These are phyloP conservation scores for Pugionium cornutum DNA, from an alignment of 345 rosid species.

Conservation along the genomic window DNA sequence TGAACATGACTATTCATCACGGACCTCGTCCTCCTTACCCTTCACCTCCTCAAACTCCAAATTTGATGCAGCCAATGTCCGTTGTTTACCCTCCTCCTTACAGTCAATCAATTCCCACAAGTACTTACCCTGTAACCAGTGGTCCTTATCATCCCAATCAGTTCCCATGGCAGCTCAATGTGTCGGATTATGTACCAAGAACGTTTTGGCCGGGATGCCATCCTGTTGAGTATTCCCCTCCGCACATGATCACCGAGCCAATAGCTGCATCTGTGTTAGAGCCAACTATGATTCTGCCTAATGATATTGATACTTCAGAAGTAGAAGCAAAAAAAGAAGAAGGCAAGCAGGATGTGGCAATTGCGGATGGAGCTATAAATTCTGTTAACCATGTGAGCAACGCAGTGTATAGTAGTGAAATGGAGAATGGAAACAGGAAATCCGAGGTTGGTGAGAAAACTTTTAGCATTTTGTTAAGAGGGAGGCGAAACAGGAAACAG, in stretches of 20 bases:
- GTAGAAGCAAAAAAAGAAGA: constrained; percentile 46
- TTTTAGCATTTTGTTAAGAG: constrained; percentile 85
- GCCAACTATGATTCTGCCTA: constrained; percentile 50
- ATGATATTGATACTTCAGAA: constrained; percentile 51
- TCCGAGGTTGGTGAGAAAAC: constrained; percentile 66
- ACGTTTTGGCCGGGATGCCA: constrained; percentile 77
- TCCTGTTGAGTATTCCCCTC: constrained; percentile 65
- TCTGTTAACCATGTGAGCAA: constrained; percentile 34
- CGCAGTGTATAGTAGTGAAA: constrained; percentile 43
- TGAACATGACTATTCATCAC: constrained; percentile 83
- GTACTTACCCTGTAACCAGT: constrained; percentile 72
- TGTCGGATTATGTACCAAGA: constrained; percentile 68
- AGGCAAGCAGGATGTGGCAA: constrained; percentile 38
- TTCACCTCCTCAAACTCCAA: constrained; percentile 88
- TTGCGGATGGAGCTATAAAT: constrained; percentile 27
- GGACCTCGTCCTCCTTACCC: constrained; percentile 65
- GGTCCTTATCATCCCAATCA: constrained; percentile 76
- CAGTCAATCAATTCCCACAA: constrained; percentile 63
- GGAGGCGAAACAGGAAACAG: constrained; percentile 85
- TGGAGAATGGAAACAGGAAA: constrained; percentile 45
- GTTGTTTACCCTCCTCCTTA: constrained; percentile 81
- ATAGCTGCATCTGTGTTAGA: constrained; percentile 52
- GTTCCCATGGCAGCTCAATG: constrained; percentile 82
- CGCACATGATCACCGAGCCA: constrained; percentile 63
- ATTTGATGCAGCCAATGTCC: constrained; percentile 81